phyloP scores from a whole-genome alignment of 1,284 basidiomycete species.

The Rhodotorula sp. region DNA sequence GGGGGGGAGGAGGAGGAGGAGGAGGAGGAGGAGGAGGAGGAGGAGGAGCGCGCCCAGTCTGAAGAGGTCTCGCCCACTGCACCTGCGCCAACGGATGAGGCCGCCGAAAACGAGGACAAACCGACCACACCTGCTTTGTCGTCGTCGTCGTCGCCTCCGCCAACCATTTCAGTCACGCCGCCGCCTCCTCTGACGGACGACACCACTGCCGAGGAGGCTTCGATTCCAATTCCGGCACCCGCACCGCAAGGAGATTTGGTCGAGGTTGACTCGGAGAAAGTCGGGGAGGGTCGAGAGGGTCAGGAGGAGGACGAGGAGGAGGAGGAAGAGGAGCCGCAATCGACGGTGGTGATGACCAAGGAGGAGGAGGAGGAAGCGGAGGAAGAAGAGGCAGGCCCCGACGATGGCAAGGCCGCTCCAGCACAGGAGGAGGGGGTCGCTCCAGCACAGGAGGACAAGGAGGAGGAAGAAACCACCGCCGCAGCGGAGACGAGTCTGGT shows the following conservation, averaged over 20 bases:
- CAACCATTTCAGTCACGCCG: no score
- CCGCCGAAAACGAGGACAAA: background rate
- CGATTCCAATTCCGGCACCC: background rate
- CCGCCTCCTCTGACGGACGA: no score
- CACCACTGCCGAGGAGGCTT: background rate
- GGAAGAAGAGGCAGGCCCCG: background rate
- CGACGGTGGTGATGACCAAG: background rate
- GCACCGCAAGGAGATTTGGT: slow-evolving; percentile 4
- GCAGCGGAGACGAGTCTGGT: slow-evolving; percentile 16
- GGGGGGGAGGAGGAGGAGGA: no score
- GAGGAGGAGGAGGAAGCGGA: background rate
- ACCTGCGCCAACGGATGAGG: background rate
- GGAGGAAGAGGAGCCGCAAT: background rate
- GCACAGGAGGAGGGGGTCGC: background rate
- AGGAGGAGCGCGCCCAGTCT: background rate
- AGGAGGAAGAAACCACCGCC: background rate
- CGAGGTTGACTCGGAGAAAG: background rate
- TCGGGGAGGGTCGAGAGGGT: background rate
- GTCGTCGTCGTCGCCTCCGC: background rate
- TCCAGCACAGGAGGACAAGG: background rate
- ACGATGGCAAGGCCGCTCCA: background rate
- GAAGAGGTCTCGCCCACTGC: background rate
- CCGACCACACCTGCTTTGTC: background rate
- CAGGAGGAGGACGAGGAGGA: background rate
- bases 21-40: background rate